These are phyloP conservation scores for Coprinopsis marcescibilis DNA, from an alignment of 768 basidiomycete genomes.

Conservation along the genomic window DNA sequence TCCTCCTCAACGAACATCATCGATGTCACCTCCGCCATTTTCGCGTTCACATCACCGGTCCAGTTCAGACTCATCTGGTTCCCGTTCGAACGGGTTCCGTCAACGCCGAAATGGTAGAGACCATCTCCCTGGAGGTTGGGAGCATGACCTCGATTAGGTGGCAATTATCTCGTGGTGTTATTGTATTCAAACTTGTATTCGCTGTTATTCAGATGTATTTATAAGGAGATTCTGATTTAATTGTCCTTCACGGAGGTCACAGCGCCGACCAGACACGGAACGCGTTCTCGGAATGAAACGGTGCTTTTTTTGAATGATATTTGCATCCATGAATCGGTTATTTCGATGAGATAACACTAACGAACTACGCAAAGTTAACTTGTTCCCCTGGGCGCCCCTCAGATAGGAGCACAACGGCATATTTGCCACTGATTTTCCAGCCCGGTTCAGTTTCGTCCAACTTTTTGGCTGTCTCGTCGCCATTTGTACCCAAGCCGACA, in stretches of 20 bases:
- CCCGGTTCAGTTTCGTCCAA: slow-evolving; percentile 85
- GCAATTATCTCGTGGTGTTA: neutral
- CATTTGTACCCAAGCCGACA: slow-evolving; percentile 69
- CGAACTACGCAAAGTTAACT: slow-evolving; percentile 54
- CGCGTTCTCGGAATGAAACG: too few species aligned
- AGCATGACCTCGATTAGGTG: slow-evolving; percentile 27
- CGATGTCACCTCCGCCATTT: neutral
- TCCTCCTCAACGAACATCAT: slow-evolving; percentile 29
- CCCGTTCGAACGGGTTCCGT: neutral
- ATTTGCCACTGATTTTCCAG: slow-evolving; percentile 98
- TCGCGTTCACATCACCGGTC: neutral
- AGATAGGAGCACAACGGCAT: slow-evolving; percentile 83
- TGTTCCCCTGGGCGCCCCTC: slow-evolving; percentile 87
- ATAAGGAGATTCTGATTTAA: neutral
- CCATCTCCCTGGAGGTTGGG: slow-evolving; percentile 39
- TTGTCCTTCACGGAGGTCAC: neutral
- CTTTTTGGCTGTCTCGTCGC: slow-evolving; percentile 65
- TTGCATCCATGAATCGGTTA: neutral
- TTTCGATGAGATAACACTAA: neutral
- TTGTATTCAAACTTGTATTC: neutral
- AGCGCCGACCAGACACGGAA: too few species aligned
- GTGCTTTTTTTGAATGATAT: too few species aligned
- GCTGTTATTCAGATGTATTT: neutral
- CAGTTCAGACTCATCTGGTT: too few species aligned
- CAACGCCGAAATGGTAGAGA: slow-evolving; percentile 15